A percentile compares a stretch with the other conserved stretches of the same genome.
Evolutionary conservation across 1,284 basidiomycete species (phyloP).

Genomic region (Stereum hirsutum): DNA sequence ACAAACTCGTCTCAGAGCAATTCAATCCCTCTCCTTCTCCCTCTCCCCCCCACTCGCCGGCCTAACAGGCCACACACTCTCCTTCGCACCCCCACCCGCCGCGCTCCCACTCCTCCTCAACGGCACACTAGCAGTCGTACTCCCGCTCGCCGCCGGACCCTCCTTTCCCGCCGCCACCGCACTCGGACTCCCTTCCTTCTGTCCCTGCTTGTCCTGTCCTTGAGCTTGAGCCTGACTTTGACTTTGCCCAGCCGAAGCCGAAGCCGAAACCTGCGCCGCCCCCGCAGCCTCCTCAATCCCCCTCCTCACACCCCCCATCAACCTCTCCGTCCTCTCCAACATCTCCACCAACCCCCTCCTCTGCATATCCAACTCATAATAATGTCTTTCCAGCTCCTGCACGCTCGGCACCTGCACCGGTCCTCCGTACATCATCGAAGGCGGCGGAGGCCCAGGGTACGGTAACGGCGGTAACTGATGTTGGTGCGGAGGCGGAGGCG

Average conservation of each 20-base stretch:
- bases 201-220: too few relatives aligned
- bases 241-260: too few relatives aligned
- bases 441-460: conserved; percentile 15
- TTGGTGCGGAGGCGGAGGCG: too few relatives aligned
- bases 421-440: conserved; percentile 22
- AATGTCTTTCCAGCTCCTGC: conserved; percentile 61
- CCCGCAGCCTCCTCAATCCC: conserved; percentile 64
- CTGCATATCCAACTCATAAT: conserved; percentile 49
- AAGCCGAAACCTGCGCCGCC: too few relatives aligned
- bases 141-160: conserved; percentile 2
- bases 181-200: conserved; percentile 7
- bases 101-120: conserved; percentile 17
- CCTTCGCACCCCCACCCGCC: conserved; percentile 18
- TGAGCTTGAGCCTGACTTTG: too few relatives aligned
- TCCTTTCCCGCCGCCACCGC: conserved; percentile 9
- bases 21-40: conserved; percentile 18
- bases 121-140: conserved; percentile 16
- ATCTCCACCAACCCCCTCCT: conserved; percentile 58
- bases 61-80: conserved; percentile 25
- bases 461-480: too few relatives aligned
- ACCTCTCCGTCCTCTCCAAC: conserved; percentile 59
- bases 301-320: conserved; percentile 62
- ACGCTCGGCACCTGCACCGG: conserved; percentile 36
- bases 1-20: too few relatives aligned
- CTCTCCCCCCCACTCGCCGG: conserved; percentile 14